These are phyloP conservation scores for Pistacia vera DNA, from an alignment of 345 rosid species.

Conservation along the genomic window DNA sequence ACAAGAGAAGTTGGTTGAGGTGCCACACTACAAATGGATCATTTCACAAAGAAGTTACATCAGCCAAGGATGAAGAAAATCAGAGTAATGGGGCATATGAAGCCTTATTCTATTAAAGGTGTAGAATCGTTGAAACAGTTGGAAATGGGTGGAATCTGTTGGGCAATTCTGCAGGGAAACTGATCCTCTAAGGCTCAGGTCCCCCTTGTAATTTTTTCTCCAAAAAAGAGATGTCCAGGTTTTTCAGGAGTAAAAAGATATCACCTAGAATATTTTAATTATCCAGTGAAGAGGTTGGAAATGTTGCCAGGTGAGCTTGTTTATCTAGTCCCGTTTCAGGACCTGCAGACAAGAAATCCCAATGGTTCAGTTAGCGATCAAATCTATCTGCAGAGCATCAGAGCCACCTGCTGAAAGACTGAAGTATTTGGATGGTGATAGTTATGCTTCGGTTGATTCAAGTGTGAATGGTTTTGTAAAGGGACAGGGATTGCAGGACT, in stretches of 20 bases:
- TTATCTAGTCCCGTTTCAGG: conserved; percentile 24
- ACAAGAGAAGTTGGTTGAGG: conserved; percentile 32
- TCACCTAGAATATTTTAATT: conserved; percentile 54
- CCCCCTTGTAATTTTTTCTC: conserved; percentile 85
- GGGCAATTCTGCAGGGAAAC: conserved; percentile 35
- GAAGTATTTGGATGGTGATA: conserved; percentile 36
- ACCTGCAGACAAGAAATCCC: conserved; percentile 32
- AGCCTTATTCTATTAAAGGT: conserved; percentile 31
- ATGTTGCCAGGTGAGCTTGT: conserved; percentile 30
- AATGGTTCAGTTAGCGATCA: conserved; percentile 31
- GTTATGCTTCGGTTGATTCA: conserved; percentile 31
- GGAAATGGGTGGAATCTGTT: conserved; percentile 32
- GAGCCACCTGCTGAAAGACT: conserved; percentile 34
- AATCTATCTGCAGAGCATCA: conserved; percentile 31
- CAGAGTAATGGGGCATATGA: conserved; percentile 30
- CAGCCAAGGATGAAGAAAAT: conserved; percentile 26
- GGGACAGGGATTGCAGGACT: conserved; percentile 26
- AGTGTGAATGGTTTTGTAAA: conserved; percentile 28
- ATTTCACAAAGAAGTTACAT: conserved; percentile 28
- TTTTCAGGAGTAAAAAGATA: conserved; percentile 54
- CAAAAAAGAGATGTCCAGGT: conserved; percentile 77
- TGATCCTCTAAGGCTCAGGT: conserved; percentile 85
- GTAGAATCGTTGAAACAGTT: conserved; percentile 27
- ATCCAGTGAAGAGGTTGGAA: conserved; percentile 42
- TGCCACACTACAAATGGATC: conserved; percentile 37